Conservation (phyloP, 176 grass and related monocot genomes). For the Triticum urartu region DNA sequence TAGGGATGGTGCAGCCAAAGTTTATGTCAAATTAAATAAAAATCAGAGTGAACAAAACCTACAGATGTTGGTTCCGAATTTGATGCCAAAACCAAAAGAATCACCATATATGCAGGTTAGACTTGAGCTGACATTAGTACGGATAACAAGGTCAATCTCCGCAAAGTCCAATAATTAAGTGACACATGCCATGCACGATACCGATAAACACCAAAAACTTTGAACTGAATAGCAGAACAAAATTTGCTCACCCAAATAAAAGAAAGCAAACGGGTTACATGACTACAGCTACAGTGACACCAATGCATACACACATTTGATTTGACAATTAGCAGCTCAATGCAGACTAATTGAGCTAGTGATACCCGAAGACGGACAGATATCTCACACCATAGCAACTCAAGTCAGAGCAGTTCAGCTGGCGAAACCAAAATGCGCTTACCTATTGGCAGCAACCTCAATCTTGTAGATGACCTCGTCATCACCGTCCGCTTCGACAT, state of each 20-base stretch:
- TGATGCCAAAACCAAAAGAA: background rate
- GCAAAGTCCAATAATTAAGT: background rate
- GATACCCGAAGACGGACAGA: background rate
- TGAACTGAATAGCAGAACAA: background rate
- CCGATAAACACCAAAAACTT: background rate
- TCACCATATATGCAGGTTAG: background rate
- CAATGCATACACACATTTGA: background rate
- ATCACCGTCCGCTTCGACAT: slow-evolving; percentile 45
- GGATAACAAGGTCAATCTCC: background rate
- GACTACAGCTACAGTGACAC: background rate
- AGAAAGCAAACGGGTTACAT: background rate
- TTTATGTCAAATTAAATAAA: background rate
- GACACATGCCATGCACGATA: background rate
- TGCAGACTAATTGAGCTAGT: background rate
- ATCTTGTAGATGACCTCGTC: slow-evolving; percentile 98
- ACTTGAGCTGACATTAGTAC: background rate
- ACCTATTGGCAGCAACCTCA: slow-evolving; percentile 90
- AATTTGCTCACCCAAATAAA: background rate
- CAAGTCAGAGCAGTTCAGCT: background rate
- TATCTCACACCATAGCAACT: background rate
- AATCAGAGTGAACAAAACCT: background rate
- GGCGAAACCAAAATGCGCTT: background rate
- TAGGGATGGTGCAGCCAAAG: background rate
- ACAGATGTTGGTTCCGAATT: background rate
- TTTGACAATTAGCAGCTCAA: background rate